A percentile compares a stretch with the other conserved stretches of the same genome.
phyloP scores from a whole-genome alignment of 23 red algal genomes.

The Pyropia haitanensis region DNA sequence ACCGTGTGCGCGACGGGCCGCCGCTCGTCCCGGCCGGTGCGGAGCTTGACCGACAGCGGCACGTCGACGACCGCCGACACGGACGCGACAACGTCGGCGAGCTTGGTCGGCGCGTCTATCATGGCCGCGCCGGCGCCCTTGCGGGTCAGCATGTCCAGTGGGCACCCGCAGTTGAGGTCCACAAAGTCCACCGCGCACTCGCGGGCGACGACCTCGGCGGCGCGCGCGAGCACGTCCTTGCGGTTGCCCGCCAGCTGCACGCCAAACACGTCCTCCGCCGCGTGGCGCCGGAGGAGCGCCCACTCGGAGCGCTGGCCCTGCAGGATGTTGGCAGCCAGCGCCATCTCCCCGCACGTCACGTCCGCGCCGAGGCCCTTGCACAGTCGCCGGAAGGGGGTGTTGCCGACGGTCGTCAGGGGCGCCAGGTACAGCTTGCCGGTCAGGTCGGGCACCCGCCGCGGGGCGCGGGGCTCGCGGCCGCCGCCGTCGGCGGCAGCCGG shows the following conservation, averaged over 20 bases:
- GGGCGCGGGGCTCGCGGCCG: no score
- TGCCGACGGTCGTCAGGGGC: constrained; percentile 78
- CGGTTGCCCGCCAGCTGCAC: constrained; percentile 75
- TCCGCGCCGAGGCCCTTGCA: constrained; percentile 69
- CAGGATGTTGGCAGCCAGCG: constrained; percentile 52
- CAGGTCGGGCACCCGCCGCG: constrained; percentile 15
- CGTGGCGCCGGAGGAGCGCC: constrained; percentile 71
- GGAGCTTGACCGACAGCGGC: constrained; percentile 63
- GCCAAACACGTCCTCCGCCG: constrained; percentile 68
- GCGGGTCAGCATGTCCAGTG: constrained; percentile 67
- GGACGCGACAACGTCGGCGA: constrained; percentile 40
- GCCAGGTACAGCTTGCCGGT: constrained; percentile 60
- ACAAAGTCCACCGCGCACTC: constrained; percentile 81
- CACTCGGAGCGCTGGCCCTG: constrained; percentile 71
- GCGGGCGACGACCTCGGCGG: constrained; percentile 45
- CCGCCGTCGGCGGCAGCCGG: no score
- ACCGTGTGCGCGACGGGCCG: constrained; percentile 35
- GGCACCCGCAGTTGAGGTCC: constrained; percentile 74
- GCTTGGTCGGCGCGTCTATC: constrained; percentile 36
- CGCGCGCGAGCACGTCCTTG: constrained; percentile 37
- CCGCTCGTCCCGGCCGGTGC: constrained; percentile 36
- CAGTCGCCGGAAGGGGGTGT: constrained; percentile 64
- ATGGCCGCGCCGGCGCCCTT: constrained; percentile 54
- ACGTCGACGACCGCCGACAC: constrained; percentile 22
- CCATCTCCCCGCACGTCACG: constrained; percentile 85